A percentile compares a stretch with the other conserved stretches of the same genome.
These are phyloP conservation scores for Ceriops zippeliana DNA, from an alignment of 345 rosid genomes.

Conservation along the genomic window DNA sequence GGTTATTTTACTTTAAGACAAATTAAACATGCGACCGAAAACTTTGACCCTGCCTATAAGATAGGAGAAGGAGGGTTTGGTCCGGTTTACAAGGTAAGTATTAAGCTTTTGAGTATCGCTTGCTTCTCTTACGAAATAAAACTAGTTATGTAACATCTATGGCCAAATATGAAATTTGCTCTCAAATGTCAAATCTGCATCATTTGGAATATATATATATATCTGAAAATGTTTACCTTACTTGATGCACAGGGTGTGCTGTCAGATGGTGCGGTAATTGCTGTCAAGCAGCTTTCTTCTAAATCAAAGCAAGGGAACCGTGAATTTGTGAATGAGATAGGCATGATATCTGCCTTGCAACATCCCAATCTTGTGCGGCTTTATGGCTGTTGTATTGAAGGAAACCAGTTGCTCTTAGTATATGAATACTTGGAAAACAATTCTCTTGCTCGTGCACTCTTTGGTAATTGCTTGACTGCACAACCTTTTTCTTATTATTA, in stretches of 20 bases:
- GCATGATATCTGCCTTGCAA: slow-evolving; percentile 67
- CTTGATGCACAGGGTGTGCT: slow-evolving; percentile 45
- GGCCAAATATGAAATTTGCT: background rate
- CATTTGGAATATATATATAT: background rate
- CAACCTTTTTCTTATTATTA: background rate
- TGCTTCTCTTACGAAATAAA: background rate
- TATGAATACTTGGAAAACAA: slow-evolving; percentile 68
- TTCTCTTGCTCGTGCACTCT: slow-evolving; percentile 56
- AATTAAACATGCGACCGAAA: slow-evolving; percentile 65
- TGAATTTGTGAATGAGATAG: slow-evolving; percentile 63
- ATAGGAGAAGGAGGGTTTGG: slow-evolving; percentile 96
- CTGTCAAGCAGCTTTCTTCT: slow-evolving; percentile 67
- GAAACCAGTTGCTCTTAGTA: slow-evolving; percentile 53
- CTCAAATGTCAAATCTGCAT: background rate
- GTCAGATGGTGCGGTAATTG: slow-evolving; percentile 48
- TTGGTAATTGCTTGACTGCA: slow-evolving; percentile 34
- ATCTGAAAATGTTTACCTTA: background rate
- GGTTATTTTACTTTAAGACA: slow-evolving; percentile 69
- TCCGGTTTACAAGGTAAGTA: slow-evolving; percentile 73
- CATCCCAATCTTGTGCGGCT: slow-evolving; percentile 65
- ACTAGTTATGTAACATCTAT: background rate
- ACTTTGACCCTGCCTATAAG: slow-evolving; percentile 66
- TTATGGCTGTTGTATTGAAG: slow-evolving; percentile 59
- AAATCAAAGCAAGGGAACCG: slow-evolving; percentile 71
- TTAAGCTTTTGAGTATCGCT: background rate